phyloP scores from a whole-genome alignment of 2,329 filamentous ascomycete genomes.

The Sporothrix curviconia region DNA sequence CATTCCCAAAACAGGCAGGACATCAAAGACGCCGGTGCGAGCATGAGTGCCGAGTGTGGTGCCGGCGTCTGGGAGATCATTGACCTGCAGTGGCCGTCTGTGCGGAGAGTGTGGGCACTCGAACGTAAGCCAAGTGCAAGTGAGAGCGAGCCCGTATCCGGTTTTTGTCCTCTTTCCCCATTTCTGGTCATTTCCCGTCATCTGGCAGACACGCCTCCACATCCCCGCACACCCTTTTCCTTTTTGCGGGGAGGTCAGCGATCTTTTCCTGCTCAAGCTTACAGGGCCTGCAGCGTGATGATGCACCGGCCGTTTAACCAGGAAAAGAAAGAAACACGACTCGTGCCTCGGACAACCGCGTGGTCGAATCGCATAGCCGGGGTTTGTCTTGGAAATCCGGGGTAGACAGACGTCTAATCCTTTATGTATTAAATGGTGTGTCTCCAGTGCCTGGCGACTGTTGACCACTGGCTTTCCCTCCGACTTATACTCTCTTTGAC shows the following conservation, averaged over 20 bases:
- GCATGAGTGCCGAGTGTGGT: too few relatives aligned
- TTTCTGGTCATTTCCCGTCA: neutral
- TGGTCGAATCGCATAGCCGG: too few relatives aligned
- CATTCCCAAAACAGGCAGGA: neutral
- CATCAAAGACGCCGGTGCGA: too few relatives aligned
- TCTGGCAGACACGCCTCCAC: neutral
- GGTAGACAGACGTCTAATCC: neutral
- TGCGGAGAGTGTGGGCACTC: neutral
- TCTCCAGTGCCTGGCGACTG: neutral
- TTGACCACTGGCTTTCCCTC: neutral
- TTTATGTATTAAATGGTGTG: constrained; percentile 4
- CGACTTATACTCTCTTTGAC: neutral
- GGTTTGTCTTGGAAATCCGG: neutral
- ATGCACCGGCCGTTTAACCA: neutral
- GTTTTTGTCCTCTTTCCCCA: neutral
- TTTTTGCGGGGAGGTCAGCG: neutral
- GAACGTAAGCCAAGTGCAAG: too few relatives aligned
- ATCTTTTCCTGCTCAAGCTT: neutral
- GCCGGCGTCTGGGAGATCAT: neutral
- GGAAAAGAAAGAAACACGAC: too few relatives aligned
- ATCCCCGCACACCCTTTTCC: neutral
- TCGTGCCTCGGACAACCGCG: too few relatives aligned
- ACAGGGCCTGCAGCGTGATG: neutral
- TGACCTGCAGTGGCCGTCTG: neutral
- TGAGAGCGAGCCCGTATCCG: neutral